Conservation (phyloP, 2,329 filamentous ascomycete species). For the Aspergillus clavatus region DNA sequence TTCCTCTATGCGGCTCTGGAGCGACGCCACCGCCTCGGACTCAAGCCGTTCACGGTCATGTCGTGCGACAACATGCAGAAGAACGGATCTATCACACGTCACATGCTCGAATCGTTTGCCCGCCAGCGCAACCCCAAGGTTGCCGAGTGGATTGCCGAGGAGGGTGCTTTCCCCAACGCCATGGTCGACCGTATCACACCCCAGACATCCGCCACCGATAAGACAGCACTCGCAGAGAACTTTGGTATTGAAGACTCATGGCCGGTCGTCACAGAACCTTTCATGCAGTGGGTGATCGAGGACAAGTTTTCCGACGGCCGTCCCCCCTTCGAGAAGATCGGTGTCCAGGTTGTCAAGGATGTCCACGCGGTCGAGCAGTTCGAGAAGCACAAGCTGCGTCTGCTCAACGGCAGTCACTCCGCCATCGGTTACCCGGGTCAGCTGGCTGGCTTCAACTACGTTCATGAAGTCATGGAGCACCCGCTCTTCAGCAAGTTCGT, state of each 20-base stretch:
- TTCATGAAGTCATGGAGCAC: constrained; percentile 52
- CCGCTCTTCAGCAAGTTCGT: constrained; percentile 46
- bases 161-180: constrained; percentile 51
- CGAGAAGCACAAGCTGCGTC: constrained; percentile 54
- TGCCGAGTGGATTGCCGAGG: constrained; percentile 46
- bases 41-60: constrained; percentile 52
- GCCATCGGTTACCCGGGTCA: constrained; percentile 50
- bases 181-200: constrained; percentile 56
- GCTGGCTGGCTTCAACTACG: constrained; percentile 51
- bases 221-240: constrained; percentile 39
- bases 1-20: constrained; percentile 51
- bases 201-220: constrained; percentile 46
- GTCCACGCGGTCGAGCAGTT: constrained; percentile 52
- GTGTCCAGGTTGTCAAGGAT: constrained; percentile 49
- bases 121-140: constrained; percentile 45
- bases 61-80: constrained; percentile 57
- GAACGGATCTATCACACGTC: constrained; percentile 51
- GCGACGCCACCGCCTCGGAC: constrained; percentile 43
- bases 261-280: constrained; percentile 54
- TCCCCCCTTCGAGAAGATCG: constrained; percentile 50
- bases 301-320: constrained; percentile 50
- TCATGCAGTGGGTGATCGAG: constrained; percentile 55
- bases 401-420: constrained; percentile 52
- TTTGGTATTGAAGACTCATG: constrained; percentile 50
- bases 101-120: constrained; percentile 51